A percentile compares a stretch with the other conserved stretches of the same genome.
Evolutionary conservation across 2,329 filamentous ascomycete species (phyloP).

Genomic region (Kalmusia sp.): DNA sequence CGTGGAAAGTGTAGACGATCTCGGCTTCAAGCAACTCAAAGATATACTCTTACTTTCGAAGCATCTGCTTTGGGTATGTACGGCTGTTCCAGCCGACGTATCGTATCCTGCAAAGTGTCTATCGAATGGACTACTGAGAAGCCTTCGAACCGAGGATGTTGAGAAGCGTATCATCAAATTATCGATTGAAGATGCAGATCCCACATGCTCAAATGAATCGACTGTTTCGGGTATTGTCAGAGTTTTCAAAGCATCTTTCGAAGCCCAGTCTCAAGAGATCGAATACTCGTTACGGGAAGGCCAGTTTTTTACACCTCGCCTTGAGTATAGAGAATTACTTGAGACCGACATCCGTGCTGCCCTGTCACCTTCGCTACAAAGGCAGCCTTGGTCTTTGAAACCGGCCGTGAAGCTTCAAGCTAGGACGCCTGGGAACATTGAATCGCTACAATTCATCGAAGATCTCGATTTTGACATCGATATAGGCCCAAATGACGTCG

Average conservation of each 20-base stretch:
- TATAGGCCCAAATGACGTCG: constrained; percentile 13
- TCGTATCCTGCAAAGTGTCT: background rate
- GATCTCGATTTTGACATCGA: constrained; percentile 5
- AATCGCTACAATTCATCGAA: constrained; percentile 14
- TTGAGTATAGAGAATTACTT: background rate
- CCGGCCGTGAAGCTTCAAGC: constrained; percentile 21
- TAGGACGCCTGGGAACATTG: constrained; percentile 11
- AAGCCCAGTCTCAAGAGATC: background rate
- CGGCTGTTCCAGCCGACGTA: background rate
- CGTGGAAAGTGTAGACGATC: background rate
- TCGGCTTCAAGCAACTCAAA: background rate
- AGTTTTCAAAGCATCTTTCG: background rate
- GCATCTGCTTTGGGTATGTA: background rate
- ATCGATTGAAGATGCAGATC: background rate
- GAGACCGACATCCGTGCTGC: background rate
- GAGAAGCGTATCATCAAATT: background rate
- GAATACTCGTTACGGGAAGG: background rate
- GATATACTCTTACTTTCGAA: background rate
- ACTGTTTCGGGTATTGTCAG: background rate
- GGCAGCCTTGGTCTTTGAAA: constrained; percentile 4
- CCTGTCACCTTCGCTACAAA: background rate
- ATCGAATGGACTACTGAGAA: background rate
- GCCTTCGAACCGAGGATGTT: background rate
- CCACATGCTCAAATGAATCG: no score
- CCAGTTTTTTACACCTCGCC: background rate